Evolutionary conservation across 2,329 filamentous ascomycete species (phyloP).

Genomic region (Nigrospora osmanthi): DNA sequence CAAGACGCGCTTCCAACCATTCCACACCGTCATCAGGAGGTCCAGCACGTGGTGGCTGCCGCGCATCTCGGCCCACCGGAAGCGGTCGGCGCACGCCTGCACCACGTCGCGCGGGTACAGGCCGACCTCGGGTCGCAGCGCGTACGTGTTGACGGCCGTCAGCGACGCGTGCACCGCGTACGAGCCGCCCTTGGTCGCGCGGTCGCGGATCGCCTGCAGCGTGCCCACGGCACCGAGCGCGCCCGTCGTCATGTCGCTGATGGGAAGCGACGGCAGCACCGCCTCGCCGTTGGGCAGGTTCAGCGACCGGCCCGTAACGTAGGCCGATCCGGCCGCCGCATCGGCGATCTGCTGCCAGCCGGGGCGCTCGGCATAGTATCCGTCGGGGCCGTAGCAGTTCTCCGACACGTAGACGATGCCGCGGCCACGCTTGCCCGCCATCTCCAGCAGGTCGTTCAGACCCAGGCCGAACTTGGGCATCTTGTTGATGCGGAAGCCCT

Average conservation of each 20-base stretch:
- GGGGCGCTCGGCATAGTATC: conserved; percentile 32
- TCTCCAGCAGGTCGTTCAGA: conserved; percentile 27
- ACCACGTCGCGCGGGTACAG: conserved; percentile 19
- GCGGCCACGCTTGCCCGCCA: conserved; percentile 28
- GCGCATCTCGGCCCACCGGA: conserved; percentile 16
- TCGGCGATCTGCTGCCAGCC: conserved; percentile 46
- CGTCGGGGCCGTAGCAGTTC: conserved; percentile 42
- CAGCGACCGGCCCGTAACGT: conserved; percentile 20
- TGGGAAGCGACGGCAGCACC: conserved; percentile 22
- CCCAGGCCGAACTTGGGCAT: conserved; percentile 33
- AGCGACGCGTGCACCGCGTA: conserved; percentile 22
- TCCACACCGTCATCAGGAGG: conserved; percentile 13
- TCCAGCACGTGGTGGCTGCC: conserved; percentile 17
- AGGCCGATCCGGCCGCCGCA: conserved; percentile 21
- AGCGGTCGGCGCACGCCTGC: conserved; percentile 12
- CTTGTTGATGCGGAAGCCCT: conserved; percentile 40
- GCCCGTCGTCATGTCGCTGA: conserved; percentile 27
- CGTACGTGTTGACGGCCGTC: conserved; percentile 16
- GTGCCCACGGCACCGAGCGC: conserved; percentile 21
- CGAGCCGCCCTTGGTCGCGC: conserved; percentile 20
- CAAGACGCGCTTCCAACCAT: conserved; percentile 14
- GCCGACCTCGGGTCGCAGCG: conserved; percentile 19
- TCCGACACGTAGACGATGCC: conserved; percentile 40
- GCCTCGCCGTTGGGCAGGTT: conserved; percentile 16
- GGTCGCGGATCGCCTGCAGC: conserved; percentile 22